phyloP scores from a whole-genome alignment of 495 filamentous ascomycete genomes.

The Penicillium macrosclerotiorum region DNA sequence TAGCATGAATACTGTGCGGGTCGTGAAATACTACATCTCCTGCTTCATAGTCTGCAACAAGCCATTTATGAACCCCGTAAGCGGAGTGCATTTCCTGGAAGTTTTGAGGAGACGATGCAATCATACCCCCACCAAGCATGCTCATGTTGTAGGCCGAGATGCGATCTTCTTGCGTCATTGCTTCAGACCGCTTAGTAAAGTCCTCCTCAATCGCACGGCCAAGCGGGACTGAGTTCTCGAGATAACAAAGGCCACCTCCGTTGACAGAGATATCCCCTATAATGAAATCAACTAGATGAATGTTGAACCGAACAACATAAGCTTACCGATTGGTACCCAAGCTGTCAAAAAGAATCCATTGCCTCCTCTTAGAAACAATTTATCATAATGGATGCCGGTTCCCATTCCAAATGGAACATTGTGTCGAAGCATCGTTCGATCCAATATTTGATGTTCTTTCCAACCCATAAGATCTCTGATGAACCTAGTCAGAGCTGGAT shows the following conservation, averaged over 20 bases:
- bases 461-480: constrained; percentile 48
- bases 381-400: constrained; percentile 57
- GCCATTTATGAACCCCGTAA: constrained; percentile 30
- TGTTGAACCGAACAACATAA: not conserved
- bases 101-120: constrained; percentile 16
- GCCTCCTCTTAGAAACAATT: constrained; percentile 52
- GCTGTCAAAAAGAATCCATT: constrained; percentile 52
- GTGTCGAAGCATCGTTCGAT: constrained; percentile 48
- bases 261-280: constrained; percentile 42
- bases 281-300: not conserved
- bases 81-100: constrained; percentile 14
- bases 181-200: constrained; percentile 12
- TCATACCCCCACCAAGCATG: constrained; percentile 20
- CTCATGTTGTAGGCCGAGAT: constrained; percentile 23
- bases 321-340: constrained; percentile 53
- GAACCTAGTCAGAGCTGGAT: constrained; percentile 44
- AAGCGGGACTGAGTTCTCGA: constrained; percentile 32
- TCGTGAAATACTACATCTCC: constrained; percentile 56
- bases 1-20: constrained; percentile 49
- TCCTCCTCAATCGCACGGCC: constrained; percentile 19
- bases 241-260: constrained; percentile 55
- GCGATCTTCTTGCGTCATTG: constrained; percentile 15
- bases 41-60: constrained; percentile 49
- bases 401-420: constrained; percentile 51
- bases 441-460: constrained; percentile 41